Percentiles rank a stretch among this genome's conserved stretches.
Evolutionary conservation across 1,284 basidiomycete species (phyloP).

Genomic region (Paramarasmius palmivorus): DNA sequence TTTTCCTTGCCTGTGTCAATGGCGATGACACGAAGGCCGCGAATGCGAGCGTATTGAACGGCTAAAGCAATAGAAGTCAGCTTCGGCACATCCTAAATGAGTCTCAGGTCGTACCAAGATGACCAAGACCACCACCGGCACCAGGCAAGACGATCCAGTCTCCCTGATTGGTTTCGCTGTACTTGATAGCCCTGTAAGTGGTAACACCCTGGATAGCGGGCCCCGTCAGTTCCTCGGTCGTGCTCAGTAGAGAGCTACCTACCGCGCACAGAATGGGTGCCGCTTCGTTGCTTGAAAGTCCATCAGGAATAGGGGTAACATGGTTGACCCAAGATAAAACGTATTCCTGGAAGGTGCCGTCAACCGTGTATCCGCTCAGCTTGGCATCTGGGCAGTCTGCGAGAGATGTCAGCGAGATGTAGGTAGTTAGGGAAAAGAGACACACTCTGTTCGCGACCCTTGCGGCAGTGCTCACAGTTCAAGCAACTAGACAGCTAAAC

Average conservation of each 20-base stretch:
- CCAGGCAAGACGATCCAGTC: constrained; percentile 84
- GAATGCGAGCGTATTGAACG: constrained; percentile 74
- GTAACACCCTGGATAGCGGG: constrained; percentile 58
- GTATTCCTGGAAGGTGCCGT: constrained; percentile 87
- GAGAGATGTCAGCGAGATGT: not conserved
- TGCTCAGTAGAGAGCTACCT: constrained; percentile 20
- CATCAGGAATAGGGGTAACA: constrained; percentile 78
- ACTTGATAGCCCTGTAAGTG: constrained; percentile 84
- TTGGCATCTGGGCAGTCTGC: constrained; percentile 63
- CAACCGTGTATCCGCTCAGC: constrained; percentile 72
- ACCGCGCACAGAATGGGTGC: constrained; percentile 85
- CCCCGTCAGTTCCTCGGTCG: constrained; percentile 2
- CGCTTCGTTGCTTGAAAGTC: constrained; percentile 65
- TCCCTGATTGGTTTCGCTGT: constrained; percentile 68
- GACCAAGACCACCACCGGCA: constrained; percentile 75
- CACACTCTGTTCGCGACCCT: constrained; percentile 71
- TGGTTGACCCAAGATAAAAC: constrained; percentile 68
- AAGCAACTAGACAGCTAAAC: constrained; percentile 32
- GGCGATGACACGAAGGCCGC: constrained; percentile 80
- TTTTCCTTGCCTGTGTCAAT: constrained; percentile 82
- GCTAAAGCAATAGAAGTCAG: constrained; percentile 42
- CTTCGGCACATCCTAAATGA: too few species aligned
- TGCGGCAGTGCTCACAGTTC: constrained; percentile 76
- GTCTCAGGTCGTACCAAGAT: constrained; percentile 56
- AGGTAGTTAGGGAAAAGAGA: constrained; percentile 14